Evolutionary conservation across 1,139 yeast species (phyloP), one percentile per base, ranked within the genome.

Genomic region (Scheffersomyces quercinus): DNA sequence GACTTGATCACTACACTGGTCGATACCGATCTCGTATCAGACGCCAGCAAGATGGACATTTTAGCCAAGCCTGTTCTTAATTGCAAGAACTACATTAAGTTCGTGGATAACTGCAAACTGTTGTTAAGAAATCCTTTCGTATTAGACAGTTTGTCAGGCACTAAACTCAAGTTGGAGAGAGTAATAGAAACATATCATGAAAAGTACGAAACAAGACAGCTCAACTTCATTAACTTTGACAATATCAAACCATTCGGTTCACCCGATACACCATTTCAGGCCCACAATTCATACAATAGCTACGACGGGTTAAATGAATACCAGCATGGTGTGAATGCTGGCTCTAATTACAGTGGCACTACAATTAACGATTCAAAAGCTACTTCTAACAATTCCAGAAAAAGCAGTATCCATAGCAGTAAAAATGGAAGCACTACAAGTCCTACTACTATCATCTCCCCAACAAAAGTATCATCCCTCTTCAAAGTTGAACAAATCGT

Each of bases 121-220:
- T 37, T 56, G n/a, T 48, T 59, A 14, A 59, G 77, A 40, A 73
- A 73, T 46, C 79, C 79, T 10, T 73, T 71, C 46, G 60, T 73
- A 12, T 49, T 69, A 31, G 75, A 68, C 15, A 71, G 64, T 48
- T 57, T 74, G 31, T 36, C 44, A 16, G 46, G 39, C 3, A 55
- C 60, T 29, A 53, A 48, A 34, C 26, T 31, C 4, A 53, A 55
- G 11, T 58, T 71, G 41, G 36, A 45, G 4, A 36, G 43, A 6
- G 48, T 73, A 12, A 42, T 68, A 12, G 50, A 49, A 10, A 49
- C 50, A 12, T 62, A 59, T 49, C 34, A 55, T 8, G 43, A 48
- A 6, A 50, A 46, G 13, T 51, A 52, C 40, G 52, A 51, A 28
- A 46, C 55, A 28, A 60, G 55, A 36, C 52, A 56, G 20, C 56